Percentiles rank a stretch among this genome's conserved stretches.
Conservation (phyloP, 306 rosid species). For the Chamaecrista fasciculata region DNA sequence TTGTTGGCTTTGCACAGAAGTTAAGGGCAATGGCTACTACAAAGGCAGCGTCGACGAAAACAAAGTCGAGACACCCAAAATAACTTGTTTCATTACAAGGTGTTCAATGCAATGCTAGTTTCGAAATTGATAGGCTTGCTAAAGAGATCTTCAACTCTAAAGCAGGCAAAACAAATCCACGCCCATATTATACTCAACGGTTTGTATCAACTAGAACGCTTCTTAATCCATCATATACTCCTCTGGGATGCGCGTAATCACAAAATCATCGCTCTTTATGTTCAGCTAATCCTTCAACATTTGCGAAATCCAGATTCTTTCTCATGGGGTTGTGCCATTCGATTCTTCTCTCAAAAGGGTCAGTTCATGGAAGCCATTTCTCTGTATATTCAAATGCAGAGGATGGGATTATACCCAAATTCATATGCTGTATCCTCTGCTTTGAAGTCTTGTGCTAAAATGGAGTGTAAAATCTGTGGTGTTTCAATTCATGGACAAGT, state of each 20-base stretch:
- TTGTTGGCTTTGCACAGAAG: no score
- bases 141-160: conserved; percentile 36
- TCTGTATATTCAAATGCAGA: conserved; percentile 58
- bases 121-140: conserved; percentile 38
- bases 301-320: conserved; percentile 54
- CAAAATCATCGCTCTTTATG: conserved; percentile 41
- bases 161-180: conserved; percentile 64
- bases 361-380: conserved; percentile 56
- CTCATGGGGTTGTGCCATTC: conserved; percentile 68
- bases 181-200: conserved; percentile 44
- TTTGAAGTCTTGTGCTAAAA: conserved; percentile 63
- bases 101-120: conserved; percentile 41
- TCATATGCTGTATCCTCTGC: conserved; percentile 66
- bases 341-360: conserved; percentile 64
- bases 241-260: conserved; percentile 39
- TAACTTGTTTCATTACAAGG: no score
- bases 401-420: conserved; percentile 51
- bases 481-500: conserved; percentile 63
- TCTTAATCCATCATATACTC: conserved; percentile 52
- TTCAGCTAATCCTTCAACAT: conserved; percentile 41
- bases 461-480: conserved; percentile 39
- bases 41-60: no score
- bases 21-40: no score
- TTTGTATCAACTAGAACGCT: conserved; percentile 37
- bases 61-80: no score